Percentiles rank a stretch among this genome's conserved stretches.
phyloP scores from a whole-genome alignment of 2,329 filamentous ascomycete genomes.

The Tympanopsis confertula region DNA sequence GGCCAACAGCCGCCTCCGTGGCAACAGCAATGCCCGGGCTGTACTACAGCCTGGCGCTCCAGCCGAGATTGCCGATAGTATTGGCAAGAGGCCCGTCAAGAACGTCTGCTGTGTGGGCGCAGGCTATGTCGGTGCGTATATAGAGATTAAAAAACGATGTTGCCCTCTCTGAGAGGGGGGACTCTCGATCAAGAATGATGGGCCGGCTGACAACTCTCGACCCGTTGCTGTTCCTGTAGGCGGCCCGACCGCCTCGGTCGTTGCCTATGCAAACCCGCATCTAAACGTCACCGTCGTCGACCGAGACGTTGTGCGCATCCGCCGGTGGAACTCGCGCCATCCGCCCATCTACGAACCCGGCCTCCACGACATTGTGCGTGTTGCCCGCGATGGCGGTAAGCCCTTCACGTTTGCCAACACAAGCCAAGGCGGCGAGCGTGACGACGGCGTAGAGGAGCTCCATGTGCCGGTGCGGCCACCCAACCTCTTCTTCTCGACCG shows the following conservation, averaged over 20 bases:
- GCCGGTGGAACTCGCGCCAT: slow-evolving; percentile 61
- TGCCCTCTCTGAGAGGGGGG: slow-evolving; percentile 1
- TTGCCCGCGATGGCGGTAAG: slow-evolving; percentile 46
- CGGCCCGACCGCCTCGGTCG: slow-evolving; percentile 64
- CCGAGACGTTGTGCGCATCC: slow-evolving; percentile 51
- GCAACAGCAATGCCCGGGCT: background rate
- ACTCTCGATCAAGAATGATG: no score
- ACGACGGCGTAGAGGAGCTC: slow-evolving; percentile 12
- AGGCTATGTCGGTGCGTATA: slow-evolving; percentile 59
- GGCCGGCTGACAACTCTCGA: no score
- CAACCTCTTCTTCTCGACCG: slow-evolving; percentile 66
- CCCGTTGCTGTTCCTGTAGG: slow-evolving; percentile 27
- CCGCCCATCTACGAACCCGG: slow-evolving; percentile 70
- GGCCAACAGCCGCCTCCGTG: background rate
- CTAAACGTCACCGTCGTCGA: slow-evolving; percentile 68
- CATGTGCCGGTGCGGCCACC: slow-evolving; percentile 32
- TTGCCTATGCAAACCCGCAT: slow-evolving; percentile 62
- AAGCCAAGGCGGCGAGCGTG: slow-evolving; percentile 11
- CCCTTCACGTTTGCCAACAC: slow-evolving; percentile 27
- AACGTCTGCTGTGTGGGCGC: slow-evolving; percentile 66
- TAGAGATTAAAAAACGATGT: slow-evolving; percentile 1
- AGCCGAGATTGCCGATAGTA: background rate
- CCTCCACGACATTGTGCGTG: slow-evolving; percentile 54
- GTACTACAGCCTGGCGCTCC: background rate
- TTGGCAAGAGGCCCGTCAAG: slow-evolving; percentile 19